Conservation (phyloP, 192 early-diverging fungal genomes). For the Umbelopsis vinacea region DNA sequence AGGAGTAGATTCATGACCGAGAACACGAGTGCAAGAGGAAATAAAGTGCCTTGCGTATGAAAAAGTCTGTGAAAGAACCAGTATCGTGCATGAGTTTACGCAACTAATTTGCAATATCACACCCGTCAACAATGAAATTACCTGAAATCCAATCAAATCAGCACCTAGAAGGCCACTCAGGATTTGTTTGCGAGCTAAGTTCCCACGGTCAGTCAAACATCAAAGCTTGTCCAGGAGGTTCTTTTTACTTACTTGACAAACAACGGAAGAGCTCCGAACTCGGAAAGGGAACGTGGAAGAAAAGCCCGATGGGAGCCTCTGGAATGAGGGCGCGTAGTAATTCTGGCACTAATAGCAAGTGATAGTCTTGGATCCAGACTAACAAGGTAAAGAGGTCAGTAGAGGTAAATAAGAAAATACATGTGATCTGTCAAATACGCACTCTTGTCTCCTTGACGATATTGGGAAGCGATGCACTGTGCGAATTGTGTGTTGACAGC, state of each 20-base stretch:
- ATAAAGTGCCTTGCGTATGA: constrained; percentile 95
- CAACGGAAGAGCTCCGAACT: constrained; percentile 96
- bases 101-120: not conserved
- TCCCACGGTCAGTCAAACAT: not conserved
- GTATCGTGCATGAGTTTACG: not conserved
- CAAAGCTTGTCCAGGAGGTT: not conserved
- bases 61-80: constrained; percentile 66
- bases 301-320: constrained; percentile 87
- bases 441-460: constrained; percentile 81
- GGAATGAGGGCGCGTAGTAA: constrained; percentile 85
- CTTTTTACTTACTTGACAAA: constrained; percentile 64
- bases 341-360: constrained; percentile 88
- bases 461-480: constrained; percentile 69
- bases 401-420: not conserved
- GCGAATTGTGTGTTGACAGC: constrained; percentile 83
- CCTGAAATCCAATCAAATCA: constrained; percentile 94
- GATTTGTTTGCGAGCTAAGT: constrained; percentile 75
- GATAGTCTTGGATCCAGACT: constrained; percentile 99
- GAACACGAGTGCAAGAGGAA: constrained; percentile 90
- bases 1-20: constrained; percentile 91
- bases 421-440: constrained; percentile 27
- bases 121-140: constrained; percentile 26
- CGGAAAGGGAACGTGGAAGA: constrained; percentile 96
- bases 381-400: constrained; percentile 44
- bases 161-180: constrained; percentile 88